Conservation (phyloP, 208 protist genomes). For the Trichomonas tenax region DNA sequence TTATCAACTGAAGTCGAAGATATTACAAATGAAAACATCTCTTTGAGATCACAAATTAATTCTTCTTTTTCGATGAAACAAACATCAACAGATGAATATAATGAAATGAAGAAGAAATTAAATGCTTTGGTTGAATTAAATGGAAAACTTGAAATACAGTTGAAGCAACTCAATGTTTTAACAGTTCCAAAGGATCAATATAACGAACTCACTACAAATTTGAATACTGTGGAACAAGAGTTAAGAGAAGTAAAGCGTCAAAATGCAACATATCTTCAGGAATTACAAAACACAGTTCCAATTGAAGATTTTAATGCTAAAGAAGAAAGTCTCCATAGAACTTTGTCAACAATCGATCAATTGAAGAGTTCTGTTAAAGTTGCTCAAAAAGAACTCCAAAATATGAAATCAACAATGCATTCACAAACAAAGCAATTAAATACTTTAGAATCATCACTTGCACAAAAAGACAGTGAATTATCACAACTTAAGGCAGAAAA, state of each 20-base stretch:
- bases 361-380: neutral
- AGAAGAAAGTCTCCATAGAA: neutral
- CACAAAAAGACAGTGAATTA: neutral
- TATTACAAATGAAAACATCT: neutral
- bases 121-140: neutral
- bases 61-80: neutral
- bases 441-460: neutral
- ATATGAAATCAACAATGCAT: neutral
- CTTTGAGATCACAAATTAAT: neutral
- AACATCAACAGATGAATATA: neutral
- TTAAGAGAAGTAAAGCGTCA: no score
- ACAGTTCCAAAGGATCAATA: neutral
- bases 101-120: neutral
- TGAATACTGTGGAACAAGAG: neutral
- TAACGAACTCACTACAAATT: neutral
- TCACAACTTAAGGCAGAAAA: neutral
- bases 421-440: neutral
- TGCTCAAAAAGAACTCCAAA: neutral
- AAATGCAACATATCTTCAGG: no score
- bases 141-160: neutral
- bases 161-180: neutral
- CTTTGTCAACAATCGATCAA: neutral
- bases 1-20: neutral
- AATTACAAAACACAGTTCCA: neutral
- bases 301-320: neutral